Evolutionary conservation across 148 eudicot species (phyloP).

Genomic region (Bassia scoparia): DNA sequence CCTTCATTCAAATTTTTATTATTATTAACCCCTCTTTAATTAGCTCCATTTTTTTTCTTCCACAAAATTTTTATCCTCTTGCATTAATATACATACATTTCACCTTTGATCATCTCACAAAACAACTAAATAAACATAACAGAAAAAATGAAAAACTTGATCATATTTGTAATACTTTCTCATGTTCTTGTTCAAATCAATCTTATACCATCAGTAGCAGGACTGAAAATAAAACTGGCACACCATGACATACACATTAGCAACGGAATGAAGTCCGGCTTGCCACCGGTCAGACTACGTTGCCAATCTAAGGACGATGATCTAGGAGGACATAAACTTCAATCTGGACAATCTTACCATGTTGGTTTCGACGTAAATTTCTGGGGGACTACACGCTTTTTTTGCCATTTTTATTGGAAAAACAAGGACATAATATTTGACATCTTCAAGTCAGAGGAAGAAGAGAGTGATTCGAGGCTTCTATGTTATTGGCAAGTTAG

Average conservation of each 20-base stretch:
- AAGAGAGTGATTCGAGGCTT: background rate
- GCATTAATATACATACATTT: background rate
- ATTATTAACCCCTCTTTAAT: no score
- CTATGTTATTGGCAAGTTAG: conserved; percentile 19
- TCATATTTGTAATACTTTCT: background rate
- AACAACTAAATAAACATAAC: no score
- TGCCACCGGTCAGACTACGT: background rate
- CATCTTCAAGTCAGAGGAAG: background rate
- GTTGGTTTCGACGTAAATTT: conserved; percentile 1
- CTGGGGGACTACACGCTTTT: conserved; percentile 14
- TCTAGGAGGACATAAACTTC: conserved; percentile 5
- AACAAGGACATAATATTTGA: background rate
- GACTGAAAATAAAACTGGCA: background rate
- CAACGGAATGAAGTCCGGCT: background rate
- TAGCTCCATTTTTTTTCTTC: no score
- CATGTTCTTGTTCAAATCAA: background rate
- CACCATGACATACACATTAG: background rate
- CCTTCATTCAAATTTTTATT: no score
- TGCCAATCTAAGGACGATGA: conserved; percentile 21
- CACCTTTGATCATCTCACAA: background rate
- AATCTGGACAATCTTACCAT: background rate
- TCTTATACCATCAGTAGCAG: background rate
- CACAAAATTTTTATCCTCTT: no score
- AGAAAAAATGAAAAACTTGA: background rate
- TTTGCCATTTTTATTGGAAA: conserved; percentile 17